A percentile compares a stretch with the other conserved stretches of the same genome.
Conservation (phyloP, 139 green algal genomes). For the Dunaliella primolecta region DNA sequence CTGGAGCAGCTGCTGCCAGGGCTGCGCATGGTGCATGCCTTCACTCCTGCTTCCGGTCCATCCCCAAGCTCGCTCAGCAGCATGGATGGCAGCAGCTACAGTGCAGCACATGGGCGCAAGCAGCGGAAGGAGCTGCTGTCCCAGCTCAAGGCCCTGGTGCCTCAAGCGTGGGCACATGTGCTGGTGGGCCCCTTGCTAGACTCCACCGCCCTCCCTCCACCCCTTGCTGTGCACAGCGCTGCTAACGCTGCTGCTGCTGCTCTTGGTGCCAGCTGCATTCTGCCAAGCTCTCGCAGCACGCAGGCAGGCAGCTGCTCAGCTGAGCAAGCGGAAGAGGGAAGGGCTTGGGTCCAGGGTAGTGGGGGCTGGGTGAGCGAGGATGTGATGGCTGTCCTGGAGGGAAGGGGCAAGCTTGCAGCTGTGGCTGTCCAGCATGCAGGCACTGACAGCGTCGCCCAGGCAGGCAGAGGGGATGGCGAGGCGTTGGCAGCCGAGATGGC, state of each 20-base stretch:
- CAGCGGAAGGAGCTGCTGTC: constrained; percentile 39
- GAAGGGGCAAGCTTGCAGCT: too few relatives aligned
- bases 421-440: too few relatives aligned
- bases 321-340: background rate
- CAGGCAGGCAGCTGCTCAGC: background rate
- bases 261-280: background rate
- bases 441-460: too few relatives aligned
- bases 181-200: constrained; percentile 44
- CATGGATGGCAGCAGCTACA: constrained; percentile 17
- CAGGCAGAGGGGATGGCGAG: background rate
- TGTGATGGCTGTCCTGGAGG: too few relatives aligned
- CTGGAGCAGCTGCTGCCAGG: background rate
- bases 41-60: too few relatives aligned
- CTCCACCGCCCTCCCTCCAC: background rate
- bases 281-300: too few relatives aligned
- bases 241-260: background rate
- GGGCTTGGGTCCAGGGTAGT: too few relatives aligned
- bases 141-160: constrained; percentile 44
- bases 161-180: constrained; percentile 22
- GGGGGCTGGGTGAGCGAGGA: too few relatives aligned
- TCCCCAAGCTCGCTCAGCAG: too few relatives aligned
- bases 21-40: background rate
- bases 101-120: constrained; percentile 30
- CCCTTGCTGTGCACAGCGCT: background rate
- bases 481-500: constrained; percentile 5